Evolutionary conservation across 768 basidiomycete species (phyloP), one percentile per base, ranked within the genome.

Genomic region (Auricularia auricula-judae): DNA sequence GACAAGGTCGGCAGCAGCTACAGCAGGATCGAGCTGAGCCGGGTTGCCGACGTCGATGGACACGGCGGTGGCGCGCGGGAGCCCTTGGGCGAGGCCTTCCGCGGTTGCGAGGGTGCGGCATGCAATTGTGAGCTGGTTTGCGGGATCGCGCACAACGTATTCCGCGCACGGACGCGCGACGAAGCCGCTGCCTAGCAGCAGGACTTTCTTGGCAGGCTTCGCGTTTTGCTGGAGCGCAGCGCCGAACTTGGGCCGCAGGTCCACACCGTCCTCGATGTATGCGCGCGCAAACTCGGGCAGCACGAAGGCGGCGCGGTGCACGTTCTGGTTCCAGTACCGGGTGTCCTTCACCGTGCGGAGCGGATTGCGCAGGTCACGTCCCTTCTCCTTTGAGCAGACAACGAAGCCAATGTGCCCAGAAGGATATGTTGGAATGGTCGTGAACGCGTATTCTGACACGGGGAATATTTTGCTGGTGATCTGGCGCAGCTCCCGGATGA

Each of bases 321-420:
- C 76, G 3, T 83, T 76, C 65, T 82, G 79, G 72, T 89, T 97
- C 79, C 94, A 99, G 80, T 98, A 98, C 62, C 79, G 82, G 36
- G 89, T 91, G 66, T 77, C 76, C 51, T 80, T 77, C 39, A 96
- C 85, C 56, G 86, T 78, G 64, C 93, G 84, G 47, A 94, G 68
- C 0, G 95, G 88, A 21, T 80, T 85, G 62, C 79, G 82, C 67
- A 99, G 77, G 72, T 89, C 84, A 62, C 91, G 81, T n/a, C 66
- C 68, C 18, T 68, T 71, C 35, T 87, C 87, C 76, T 89, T 94
- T 64, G 93, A 87, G 74, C 89, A 91, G 58, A 98, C 80, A 68
- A 95, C 82, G 78, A 95, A 95, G 29, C 97, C 95, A 71, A 98
- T 99, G 73, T 95, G 94, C 43, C 97, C 97, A n/a, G 91, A 88